A percentile compares a stretch with the other conserved stretches of the same genome.
Evolutionary conservation across 2,329 filamentous ascomycete genomes (phyloP).

Genomic region (Pyrenochaeta sp.): DNA sequence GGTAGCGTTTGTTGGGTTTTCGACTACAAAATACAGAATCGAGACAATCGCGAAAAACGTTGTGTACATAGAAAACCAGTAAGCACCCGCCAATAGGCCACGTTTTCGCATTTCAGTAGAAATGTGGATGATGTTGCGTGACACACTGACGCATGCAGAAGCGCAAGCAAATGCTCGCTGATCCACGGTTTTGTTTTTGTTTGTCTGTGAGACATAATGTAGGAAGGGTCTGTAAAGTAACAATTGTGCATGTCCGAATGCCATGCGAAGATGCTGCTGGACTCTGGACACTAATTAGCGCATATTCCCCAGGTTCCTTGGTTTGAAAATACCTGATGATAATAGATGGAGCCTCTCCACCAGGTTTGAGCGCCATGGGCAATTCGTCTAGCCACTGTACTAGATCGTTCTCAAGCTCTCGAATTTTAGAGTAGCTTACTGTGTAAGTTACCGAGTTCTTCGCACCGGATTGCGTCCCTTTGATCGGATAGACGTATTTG

Average conservation of each 20-base stretch:
- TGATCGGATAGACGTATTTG: slow-evolving; percentile 69
- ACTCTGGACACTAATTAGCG: slow-evolving; percentile 49
- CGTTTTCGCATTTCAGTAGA: slow-evolving; percentile 78
- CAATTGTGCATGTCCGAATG: slow-evolving; percentile 84
- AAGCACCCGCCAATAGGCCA: slow-evolving; percentile 77
- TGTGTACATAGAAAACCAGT: slow-evolving; percentile 87
- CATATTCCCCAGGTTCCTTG: not conserved
- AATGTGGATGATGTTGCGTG: slow-evolving; percentile 79
- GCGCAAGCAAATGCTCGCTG: slow-evolving; percentile 80
- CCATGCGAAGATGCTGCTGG: slow-evolving; percentile 79
- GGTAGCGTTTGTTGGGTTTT: slow-evolving; percentile 78
- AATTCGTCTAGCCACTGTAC: slow-evolving; percentile 71
- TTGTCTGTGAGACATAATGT: slow-evolving; percentile 76
- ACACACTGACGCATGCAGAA: slow-evolving; percentile 70
- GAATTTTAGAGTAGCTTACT: slow-evolving; percentile 69
- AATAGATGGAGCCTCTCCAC: slow-evolving; percentile 75
- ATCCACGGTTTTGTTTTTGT: slow-evolving; percentile 64
- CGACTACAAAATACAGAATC: slow-evolving; percentile 78
- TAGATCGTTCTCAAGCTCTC: slow-evolving; percentile 69
- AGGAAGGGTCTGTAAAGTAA: slow-evolving; percentile 84
- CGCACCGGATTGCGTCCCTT: slow-evolving; percentile 52
- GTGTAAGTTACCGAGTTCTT: slow-evolving; percentile 62
- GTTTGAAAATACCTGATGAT: slow-evolving; percentile 69
- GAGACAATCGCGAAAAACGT: slow-evolving; percentile 84
- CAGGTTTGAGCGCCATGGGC: slow-evolving; percentile 79